Percentiles rank a stretch among this genome's conserved stretches.
phyloP scores from a whole-genome alignment of 2,329 filamentous ascomycete species.

The Colletotrichum sublineola region DNA sequence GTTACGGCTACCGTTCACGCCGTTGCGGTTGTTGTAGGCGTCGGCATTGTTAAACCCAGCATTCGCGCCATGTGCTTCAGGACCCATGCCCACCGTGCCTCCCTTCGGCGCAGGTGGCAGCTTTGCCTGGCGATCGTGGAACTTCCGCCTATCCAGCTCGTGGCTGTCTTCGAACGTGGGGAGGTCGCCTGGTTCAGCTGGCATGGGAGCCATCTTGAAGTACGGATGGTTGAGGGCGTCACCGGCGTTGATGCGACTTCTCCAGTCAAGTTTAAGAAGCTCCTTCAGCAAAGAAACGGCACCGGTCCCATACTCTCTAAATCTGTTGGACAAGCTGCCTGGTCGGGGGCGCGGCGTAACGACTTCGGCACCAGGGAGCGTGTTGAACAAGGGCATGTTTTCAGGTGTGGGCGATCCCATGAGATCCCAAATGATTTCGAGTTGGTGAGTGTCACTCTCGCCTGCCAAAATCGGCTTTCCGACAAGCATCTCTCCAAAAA shows the following conservation, averaged over 20 bases:
- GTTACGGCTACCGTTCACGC: constrained; percentile 62
- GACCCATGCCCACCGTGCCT: constrained; percentile 86
- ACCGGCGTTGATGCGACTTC: constrained; percentile 88
- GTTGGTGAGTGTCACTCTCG: constrained; percentile 88
- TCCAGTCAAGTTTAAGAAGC: constrained; percentile 90
- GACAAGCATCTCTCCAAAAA: constrained; percentile 97
- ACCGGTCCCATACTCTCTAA: constrained; percentile 79
- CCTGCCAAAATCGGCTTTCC: constrained; percentile 93
- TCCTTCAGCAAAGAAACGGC: constrained; percentile 86
- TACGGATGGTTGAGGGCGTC: constrained; percentile 95
- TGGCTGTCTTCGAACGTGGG: constrained; percentile 94
- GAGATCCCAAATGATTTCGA: constrained; percentile 93
- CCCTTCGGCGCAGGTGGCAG: constrained; percentile 92
- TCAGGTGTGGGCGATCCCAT: constrained; percentile 91
- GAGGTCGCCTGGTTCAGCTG: constrained; percentile 87
- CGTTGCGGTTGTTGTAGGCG: constrained; percentile 62
- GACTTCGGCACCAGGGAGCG: constrained; percentile 84
- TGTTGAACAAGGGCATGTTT: constrained; percentile 92
- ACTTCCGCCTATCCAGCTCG: constrained; percentile 93
- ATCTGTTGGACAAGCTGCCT: constrained; percentile 78
- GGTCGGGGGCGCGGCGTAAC: constrained; percentile 73
- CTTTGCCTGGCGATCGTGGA: constrained; percentile 85
- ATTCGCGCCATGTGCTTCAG: constrained; percentile 61
- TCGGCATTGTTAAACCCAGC: constrained; percentile 66
- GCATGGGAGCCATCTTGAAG: constrained; percentile 83